Base-by-base conservation (phyloP, 805 yeast species). In the Ogataea glucozyma region DNA sequence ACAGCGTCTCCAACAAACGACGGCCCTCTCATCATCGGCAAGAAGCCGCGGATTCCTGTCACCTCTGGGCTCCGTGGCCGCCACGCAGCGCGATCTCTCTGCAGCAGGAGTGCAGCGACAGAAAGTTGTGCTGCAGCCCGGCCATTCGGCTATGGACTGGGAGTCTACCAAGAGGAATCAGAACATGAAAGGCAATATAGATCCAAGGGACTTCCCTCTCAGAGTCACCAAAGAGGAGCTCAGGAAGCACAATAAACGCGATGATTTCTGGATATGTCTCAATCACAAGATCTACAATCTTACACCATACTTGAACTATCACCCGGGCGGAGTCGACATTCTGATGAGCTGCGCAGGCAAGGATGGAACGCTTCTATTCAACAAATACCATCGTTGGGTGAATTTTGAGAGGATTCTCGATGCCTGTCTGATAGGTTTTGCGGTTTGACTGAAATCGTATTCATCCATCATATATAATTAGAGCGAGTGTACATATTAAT, bases 251-350 rank as follows among this genome's bases (percentile, higher is more conserved):
- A 72, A 68, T 14, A 61, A 72, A 0, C 49, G 46, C n/a, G 75
- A 75, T 0, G 96, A 93, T 58, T 86, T 86, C 45, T 91, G 98
- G 98, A 84, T 93, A 3, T 79, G 79, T 24, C 72, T 91, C 6
- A 79, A 78, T 32, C 87, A 89, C 4, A 84, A 79, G 54, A 95
- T 91, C 2, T 91, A 86, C 67, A 88, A 90, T 57, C 70, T 91
- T n/a, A 81, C 97, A 0, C 81, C 85, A 10, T 91, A 93, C 62
- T 58, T 93, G 26, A 70, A 77, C 41, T 93, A 81, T 62, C 99
- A 91, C 53, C 99, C 99, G 0, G 99, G 99, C 26, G 99, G 99
- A 2, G 80, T 72, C 4, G 79, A 78, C 6, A 87, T 88, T 56
- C 66, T 91, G 31, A 70, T 87, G 78, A 75, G 79, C 38, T 78